These are phyloP conservation scores for Phlyctochytrium planicorne DNA, from an alignment of 192 early-diverging fungal genomes.

Conservation along the genomic window DNA sequence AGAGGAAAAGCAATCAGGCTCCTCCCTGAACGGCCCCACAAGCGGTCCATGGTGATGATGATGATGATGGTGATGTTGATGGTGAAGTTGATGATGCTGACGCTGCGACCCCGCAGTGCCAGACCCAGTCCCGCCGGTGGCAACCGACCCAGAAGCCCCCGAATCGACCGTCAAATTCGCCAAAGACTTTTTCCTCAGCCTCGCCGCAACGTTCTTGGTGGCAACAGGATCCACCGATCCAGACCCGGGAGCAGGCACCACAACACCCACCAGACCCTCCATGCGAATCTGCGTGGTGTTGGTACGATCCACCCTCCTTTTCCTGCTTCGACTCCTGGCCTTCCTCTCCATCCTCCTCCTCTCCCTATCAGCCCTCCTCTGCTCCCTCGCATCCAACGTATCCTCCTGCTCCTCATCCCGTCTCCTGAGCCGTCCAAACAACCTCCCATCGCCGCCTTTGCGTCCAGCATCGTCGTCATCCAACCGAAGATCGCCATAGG, in stretches of 20 bases:
- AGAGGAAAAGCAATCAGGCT: background rate
- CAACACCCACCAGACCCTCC: too few relatives aligned
- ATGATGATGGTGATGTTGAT: too few relatives aligned
- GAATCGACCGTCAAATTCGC: background rate
- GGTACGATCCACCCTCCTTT: conserved; percentile 12
- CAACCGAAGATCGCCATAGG: background rate
- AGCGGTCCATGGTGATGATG: too few relatives aligned
- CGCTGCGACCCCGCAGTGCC: too few relatives aligned
- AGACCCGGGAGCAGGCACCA: too few relatives aligned
- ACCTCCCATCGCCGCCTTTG: background rate
- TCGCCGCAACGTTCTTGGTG: too few relatives aligned
- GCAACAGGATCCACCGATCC: too few relatives aligned
- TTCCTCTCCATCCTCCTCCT: background rate
- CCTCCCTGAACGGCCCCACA: background rate
- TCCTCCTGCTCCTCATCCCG: background rate
- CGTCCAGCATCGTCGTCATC: background rate
- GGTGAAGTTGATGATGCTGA: too few relatives aligned
- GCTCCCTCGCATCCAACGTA: conserved; percentile 2
- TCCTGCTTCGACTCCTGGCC: conserved; percentile 12
- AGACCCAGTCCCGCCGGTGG: too few relatives aligned
- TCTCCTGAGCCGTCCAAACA: background rate
- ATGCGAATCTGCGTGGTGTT: too few relatives aligned
- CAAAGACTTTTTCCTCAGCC: background rate
- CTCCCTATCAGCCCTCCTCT: conserved; percentile 3
- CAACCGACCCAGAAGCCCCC: too few relatives aligned